These are phyloP conservation scores for Epichloe uncinata DNA, from an alignment of 2,329 filamentous ascomycete genomes.

Conservation along the genomic window DNA sequence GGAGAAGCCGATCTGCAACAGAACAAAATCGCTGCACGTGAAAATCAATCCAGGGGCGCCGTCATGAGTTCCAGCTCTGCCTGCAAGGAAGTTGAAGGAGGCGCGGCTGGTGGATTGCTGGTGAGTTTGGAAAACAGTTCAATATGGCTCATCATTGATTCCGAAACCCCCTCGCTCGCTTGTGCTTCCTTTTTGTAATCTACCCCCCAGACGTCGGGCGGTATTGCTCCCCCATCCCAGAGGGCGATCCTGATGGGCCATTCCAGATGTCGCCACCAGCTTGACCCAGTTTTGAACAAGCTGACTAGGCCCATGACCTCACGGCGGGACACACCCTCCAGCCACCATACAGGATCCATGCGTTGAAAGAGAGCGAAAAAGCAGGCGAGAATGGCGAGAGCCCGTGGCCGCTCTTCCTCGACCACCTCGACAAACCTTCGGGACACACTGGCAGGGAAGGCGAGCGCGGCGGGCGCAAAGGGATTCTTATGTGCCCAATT, in stretches of 20 bases:
- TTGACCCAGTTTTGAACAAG: constrained; percentile 43
- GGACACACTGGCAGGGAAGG: constrained; percentile 52
- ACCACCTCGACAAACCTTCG: constrained; percentile 48
- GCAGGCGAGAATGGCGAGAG: constrained; percentile 49
- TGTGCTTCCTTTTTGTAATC: constrained; percentile 31
- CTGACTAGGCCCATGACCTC: constrained; percentile 52
- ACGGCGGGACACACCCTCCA: constrained; percentile 50
- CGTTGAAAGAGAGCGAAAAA: constrained; percentile 54
- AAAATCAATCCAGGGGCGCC: constrained; percentile 20
- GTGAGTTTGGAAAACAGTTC: constrained; percentile 26
- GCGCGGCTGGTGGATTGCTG: constrained; percentile 16
- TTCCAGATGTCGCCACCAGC: constrained; percentile 48
- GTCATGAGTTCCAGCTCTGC: constrained; percentile 19
- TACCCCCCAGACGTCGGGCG: constrained; percentile 42
- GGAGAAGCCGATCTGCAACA: not conserved
- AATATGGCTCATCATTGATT: constrained; percentile 27
- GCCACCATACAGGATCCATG: constrained; percentile 54
- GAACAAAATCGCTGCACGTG: too few species aligned
- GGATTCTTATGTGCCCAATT: constrained; percentile 53
- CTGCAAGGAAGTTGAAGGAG: constrained; percentile 16
- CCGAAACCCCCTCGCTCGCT: constrained; percentile 21
- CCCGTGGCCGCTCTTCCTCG: constrained; percentile 43
- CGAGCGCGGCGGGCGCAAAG: constrained; percentile 42
- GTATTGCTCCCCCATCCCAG: constrained; percentile 40
- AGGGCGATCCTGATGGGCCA: constrained; percentile 47